Conservation (phyloP, 2,329 filamentous ascomycete species). For the Cladosporium sp. region DNA sequence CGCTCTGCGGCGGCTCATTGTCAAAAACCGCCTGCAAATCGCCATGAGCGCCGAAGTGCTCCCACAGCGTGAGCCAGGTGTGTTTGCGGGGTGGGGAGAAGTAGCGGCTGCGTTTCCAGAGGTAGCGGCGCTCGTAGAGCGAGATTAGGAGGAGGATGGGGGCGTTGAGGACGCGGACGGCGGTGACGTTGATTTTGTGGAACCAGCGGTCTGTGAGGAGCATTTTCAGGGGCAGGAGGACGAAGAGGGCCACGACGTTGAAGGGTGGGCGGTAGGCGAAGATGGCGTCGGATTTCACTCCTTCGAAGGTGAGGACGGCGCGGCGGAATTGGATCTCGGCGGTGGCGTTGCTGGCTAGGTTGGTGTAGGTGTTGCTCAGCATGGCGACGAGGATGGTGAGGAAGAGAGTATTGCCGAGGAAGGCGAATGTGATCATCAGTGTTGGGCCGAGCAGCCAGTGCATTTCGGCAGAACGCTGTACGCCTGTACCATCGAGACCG, state of each 20-base stretch:
- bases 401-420: slow-evolving; percentile 81
- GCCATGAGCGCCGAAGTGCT: slow-evolving; percentile 64
- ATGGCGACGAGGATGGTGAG: slow-evolving; percentile 86
- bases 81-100: slow-evolving; percentile 35
- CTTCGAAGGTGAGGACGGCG: slow-evolving; percentile 76
- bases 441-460: slow-evolving; percentile 74
- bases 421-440: slow-evolving; percentile 78
- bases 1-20: slow-evolving; percentile 58
- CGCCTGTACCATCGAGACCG: slow-evolving; percentile 66
- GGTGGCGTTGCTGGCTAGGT: slow-evolving; percentile 68
- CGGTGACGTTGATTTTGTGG: slow-evolving; percentile 80
- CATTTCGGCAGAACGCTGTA: slow-evolving; percentile 59
- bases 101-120: slow-evolving; percentile 51
- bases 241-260: slow-evolving; percentile 70
- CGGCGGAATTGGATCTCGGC: slow-evolving; percentile 81
- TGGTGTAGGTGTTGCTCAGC: slow-evolving; percentile 77
- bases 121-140: slow-evolving; percentile 61
- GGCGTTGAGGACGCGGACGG: slow-evolving; percentile 68
- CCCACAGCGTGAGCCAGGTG: slow-evolving; percentile 54
- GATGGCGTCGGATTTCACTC: slow-evolving; percentile 77
- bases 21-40: slow-evolving; percentile 71
- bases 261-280: slow-evolving; percentile 81
- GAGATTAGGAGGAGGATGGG: slow-evolving; percentile 69
- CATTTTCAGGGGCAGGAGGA: slow-evolving; percentile 73
- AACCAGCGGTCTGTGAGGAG: slow-evolving; percentile 79